A percentile compares a stretch with the other conserved stretches of the same genome.
Conservation (phyloP, 2,329 filamentous ascomycete genomes). For the Alternaria incomplexa region DNA sequence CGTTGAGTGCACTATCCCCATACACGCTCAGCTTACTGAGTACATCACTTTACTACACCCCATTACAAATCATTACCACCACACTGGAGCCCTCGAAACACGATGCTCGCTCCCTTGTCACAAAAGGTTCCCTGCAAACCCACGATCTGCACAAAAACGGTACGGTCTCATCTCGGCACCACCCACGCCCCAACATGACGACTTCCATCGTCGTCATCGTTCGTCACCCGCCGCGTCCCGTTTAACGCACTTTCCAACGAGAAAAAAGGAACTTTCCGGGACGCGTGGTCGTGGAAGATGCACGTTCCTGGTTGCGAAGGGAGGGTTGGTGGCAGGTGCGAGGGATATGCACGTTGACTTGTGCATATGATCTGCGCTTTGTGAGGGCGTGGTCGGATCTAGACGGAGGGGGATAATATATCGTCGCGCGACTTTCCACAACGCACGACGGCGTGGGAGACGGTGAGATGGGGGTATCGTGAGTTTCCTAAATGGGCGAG, state of each 20-base stretch:
- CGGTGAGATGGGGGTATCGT: neutral
- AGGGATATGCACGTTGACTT: neutral
- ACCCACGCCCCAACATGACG: neutral
- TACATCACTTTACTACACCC: neutral
- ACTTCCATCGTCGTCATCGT: neutral
- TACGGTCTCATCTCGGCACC: constrained; percentile 1
- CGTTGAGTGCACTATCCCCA: neutral
- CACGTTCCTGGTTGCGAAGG: neutral
- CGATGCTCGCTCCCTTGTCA: neutral
- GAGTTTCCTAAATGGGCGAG: neutral
- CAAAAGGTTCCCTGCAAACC: neutral
- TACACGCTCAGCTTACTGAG: neutral
- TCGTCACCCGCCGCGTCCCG: neutral
- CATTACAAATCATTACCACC: neutral
- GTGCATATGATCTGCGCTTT: neutral
- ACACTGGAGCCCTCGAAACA: neutral
- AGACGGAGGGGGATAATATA: neutral
- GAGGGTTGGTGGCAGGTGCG: neutral
- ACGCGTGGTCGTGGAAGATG: neutral
- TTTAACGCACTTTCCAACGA: neutral
- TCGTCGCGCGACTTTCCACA: neutral
- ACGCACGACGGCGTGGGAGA: neutral
- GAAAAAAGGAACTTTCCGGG: neutral
- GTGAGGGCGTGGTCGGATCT: neutral
- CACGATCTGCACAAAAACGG: neutral